Evolutionary conservation across 139 green algal genomes (phyloP), one percentile per base, ranked within the genome.

Genomic region (Microglena sp.): DNA sequence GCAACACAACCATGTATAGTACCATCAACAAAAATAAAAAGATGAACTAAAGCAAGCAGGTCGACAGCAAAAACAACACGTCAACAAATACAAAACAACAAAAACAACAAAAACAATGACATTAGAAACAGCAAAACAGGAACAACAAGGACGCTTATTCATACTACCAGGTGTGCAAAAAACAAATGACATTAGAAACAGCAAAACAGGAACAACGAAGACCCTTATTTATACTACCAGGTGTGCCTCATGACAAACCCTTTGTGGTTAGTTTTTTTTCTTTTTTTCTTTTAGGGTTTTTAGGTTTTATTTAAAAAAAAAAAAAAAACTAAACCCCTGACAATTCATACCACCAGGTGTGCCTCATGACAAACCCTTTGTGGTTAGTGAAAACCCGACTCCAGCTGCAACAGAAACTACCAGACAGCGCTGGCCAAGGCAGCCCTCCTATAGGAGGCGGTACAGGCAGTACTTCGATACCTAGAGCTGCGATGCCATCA

Each of bases 381-480:
- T 97, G 92, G 90, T 81, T 96, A 6, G 78, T 96, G 32, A 97
- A 97, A 68, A 96, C 90, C 5, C 79, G 89, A 0, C 73, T 97
- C 63, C 88, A 95, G 74, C 80, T 96, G 67, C 89, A 96, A 75
- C 70, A 77, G 27, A 21, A 59, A 54, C 55, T 50, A 50, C 44
- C 33, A 68, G 2, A 8, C 56, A 43, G 28, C 44, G 18, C 35
- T 6, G 0, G 33, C 64, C 21, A 34, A 46, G 5, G 46, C 40
- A 2, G 60, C 45, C 15, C 44, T 50, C 32, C 58, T 8, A 27
- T 53, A 28, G 55, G 29, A 1, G 32, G 5, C 4, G 33, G 58
- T 1, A 18, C 58, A 5, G 45, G 33, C 5, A n/a, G 50, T 0
- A 6, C 53, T 11, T 33, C 28, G 43, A 45, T 30, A 2, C 22